Conservation (phyloP, 352 stramenopile genomes). For the Globisporangium paddicum region DNA sequence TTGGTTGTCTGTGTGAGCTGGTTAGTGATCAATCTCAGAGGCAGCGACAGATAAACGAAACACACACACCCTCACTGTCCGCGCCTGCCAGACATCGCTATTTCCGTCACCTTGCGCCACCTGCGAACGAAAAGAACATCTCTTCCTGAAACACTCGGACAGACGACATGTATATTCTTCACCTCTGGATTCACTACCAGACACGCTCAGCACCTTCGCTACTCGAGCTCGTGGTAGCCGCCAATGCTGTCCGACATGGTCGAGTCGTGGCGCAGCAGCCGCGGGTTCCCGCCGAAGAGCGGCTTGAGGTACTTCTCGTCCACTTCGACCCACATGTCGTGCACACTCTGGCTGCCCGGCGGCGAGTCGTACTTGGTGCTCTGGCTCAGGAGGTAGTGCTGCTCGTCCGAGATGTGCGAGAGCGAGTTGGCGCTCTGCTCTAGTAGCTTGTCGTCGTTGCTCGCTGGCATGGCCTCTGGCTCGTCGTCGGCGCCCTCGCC, state of each 20-base stretch:
- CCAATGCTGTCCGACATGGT: background rate
- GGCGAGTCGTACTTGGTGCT: slow-evolving; percentile 8
- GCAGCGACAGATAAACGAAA: background rate
- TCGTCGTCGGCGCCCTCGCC: background rate
- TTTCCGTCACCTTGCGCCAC: background rate
- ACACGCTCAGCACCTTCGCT: background rate
- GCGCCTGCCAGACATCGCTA: background rate
- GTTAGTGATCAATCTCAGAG: background rate
- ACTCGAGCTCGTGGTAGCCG: slow-evolving; percentile 4
- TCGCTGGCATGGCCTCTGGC: background rate
- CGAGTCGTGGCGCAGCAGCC: slow-evolving; percentile 2
- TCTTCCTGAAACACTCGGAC: background rate
- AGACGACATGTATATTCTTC: background rate
- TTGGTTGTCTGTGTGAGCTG: background rate
- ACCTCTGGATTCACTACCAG: background rate
- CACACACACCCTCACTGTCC: background rate
- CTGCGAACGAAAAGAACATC: background rate
- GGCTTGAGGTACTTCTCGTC: slow-evolving; percentile 43
- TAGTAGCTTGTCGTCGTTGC: background rate
- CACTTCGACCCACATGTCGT: slow-evolving; percentile 24
- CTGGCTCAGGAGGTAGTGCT: background rate
- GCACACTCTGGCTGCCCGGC: slow-evolving; percentile 14
- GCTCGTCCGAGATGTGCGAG: slow-evolving; percentile 1
- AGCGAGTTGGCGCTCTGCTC: background rate
- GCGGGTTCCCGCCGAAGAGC: slow-evolving; percentile 27